Percentiles rank a stretch among this genome's conserved stretches.
Evolutionary conservation across 2,329 filamentous ascomycete species (phyloP).

Genomic region (Knoxdaviesia capensis): DNA sequence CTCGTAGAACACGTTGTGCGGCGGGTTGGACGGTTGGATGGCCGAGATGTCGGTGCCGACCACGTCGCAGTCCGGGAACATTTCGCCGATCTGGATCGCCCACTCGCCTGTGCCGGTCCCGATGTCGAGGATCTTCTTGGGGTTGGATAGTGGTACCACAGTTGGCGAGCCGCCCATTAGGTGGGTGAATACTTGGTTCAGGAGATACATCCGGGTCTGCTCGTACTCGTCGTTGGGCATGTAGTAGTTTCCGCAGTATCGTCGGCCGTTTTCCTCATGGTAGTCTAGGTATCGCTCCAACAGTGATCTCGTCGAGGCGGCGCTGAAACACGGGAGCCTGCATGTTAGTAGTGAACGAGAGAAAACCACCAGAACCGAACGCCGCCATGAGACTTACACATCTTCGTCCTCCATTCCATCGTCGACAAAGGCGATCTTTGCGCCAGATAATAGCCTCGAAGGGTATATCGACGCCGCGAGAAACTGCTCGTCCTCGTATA

Average conservation of each 20-base stretch:
- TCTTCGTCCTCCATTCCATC: constrained; percentile 3
- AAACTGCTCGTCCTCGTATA: no score
- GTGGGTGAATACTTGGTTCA: constrained; percentile 42
- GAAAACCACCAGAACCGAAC: background rate
- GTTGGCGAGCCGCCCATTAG: constrained; percentile 24
- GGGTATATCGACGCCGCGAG: constrained; percentile 1
- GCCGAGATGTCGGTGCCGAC: constrained; percentile 38
- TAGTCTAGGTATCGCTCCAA: constrained; percentile 32
- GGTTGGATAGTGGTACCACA: constrained; percentile 19
- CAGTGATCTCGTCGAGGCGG: constrained; percentile 26
- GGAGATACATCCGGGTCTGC: constrained; percentile 38
- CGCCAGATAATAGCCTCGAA: background rate
- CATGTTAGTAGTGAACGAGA: background rate
- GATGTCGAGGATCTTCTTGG: constrained; percentile 29
- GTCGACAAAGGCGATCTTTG: constrained; percentile 2
- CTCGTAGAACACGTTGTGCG: constrained; percentile 38
- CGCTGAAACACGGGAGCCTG: constrained; percentile 9
- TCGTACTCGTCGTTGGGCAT: constrained; percentile 49
- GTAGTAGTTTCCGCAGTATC: constrained; percentile 41
- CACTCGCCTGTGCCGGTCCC: constrained; percentile 36
- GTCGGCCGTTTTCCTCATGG: constrained; percentile 37
- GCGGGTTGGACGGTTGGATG: constrained; percentile 33
- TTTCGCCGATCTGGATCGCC: constrained; percentile 31
- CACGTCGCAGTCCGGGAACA: constrained; percentile 31
- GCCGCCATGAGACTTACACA: constrained; percentile 3